Evolutionary conservation across 2,329 filamentous ascomycete genomes (phyloP).

Genomic region (Phoma sp.): DNA sequence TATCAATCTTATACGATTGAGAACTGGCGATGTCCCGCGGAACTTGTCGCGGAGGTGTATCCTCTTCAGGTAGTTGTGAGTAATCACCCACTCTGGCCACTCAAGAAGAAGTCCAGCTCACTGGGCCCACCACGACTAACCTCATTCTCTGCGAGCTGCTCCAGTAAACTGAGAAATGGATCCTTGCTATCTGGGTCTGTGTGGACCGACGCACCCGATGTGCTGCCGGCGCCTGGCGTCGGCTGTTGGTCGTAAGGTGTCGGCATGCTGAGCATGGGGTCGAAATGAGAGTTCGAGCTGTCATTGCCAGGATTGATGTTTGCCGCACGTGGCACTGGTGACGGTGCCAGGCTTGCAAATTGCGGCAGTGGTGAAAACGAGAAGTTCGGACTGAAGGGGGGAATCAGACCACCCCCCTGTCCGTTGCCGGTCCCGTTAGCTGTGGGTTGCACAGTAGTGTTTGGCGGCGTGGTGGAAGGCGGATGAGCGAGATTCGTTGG

Average conservation of each 20-base stretch:
- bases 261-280: conserved; percentile 51
- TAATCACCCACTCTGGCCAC: conserved; percentile 37
- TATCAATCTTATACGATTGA: conserved; percentile 3
- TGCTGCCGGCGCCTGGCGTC: conserved; percentile 54
- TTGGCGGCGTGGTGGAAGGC: conserved; percentile 38
- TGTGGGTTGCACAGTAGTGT: conserved; percentile 22
- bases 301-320: conserved; percentile 29
- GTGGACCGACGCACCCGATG: conserved; percentile 47
- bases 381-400: conserved; percentile 52
- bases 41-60: conserved; percentile 6
- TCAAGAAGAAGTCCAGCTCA: conserved; percentile 79
- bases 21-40: conserved; percentile 3
- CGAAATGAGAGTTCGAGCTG: conserved; percentile 30
- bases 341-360: conserved; percentile 41
- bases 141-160: conserved; percentile 84
- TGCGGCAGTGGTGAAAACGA: conserved; percentile 44
- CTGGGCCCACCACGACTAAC: conserved; percentile 70
- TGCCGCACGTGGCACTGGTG: conserved; percentile 33
- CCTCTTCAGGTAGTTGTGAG: conserved; percentile 12
- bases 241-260: conserved; percentile 51
- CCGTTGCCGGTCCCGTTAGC: conserved; percentile 9
- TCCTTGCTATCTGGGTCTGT: conserved; percentile 69
- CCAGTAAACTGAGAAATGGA: conserved; percentile 77
- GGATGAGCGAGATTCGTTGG: conserved; percentile 30
- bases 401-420: conserved; percentile 31